Conservation (phyloP, 1,139 yeast species). For the Candida sanyaensis region DNA sequence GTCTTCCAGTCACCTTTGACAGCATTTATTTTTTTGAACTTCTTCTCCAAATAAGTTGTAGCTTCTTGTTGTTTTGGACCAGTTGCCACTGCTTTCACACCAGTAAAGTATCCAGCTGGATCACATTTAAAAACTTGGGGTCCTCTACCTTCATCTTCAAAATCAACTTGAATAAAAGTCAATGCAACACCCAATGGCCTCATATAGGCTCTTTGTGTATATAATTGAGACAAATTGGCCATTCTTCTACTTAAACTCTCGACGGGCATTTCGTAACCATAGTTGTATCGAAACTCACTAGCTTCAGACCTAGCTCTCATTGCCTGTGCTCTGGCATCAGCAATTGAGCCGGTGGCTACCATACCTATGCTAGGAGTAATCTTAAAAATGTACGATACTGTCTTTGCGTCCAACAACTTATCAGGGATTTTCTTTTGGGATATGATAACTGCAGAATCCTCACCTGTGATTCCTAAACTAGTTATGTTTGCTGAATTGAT, state of each 20-base stretch:
- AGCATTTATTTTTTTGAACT: slow-evolving; percentile 72
- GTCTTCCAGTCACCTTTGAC: slow-evolving; percentile 86
- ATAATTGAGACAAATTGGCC: slow-evolving; percentile 93
- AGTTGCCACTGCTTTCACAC: slow-evolving; percentile 90
- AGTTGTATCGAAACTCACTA: slow-evolving; percentile 89
- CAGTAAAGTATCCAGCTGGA: slow-evolving; percentile 95
- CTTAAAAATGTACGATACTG: slow-evolving; percentile 82
- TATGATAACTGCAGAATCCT: slow-evolving; percentile 85
- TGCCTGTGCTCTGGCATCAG: slow-evolving; percentile 93
- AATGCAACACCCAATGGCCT: slow-evolving; percentile 94
- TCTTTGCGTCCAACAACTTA: slow-evolving; percentile 80
- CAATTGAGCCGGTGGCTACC: slow-evolving; percentile 94
- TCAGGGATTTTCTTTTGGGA: slow-evolving; percentile 97
- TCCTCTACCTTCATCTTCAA: slow-evolving; percentile 79
- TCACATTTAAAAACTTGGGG: slow-evolving; percentile 93
- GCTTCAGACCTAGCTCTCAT: slow-evolving; percentile 91
- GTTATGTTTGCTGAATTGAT: slow-evolving; percentile 92
- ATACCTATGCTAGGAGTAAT: slow-evolving; percentile 84
- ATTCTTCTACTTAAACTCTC: slow-evolving; percentile 91
- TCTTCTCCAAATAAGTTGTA: slow-evolving; percentile 86
- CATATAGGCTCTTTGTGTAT: slow-evolving; percentile 99
- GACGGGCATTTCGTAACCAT: slow-evolving; percentile 97
- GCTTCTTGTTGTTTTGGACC: slow-evolving; percentile 99
- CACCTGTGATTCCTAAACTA: slow-evolving; percentile 83
- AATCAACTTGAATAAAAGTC: slow-evolving; percentile 74